These are phyloP conservation scores for Arthrobotrys conoides DNA, from an alignment of 2,329 filamentous ascomycete genomes.

Conservation along the genomic window DNA sequence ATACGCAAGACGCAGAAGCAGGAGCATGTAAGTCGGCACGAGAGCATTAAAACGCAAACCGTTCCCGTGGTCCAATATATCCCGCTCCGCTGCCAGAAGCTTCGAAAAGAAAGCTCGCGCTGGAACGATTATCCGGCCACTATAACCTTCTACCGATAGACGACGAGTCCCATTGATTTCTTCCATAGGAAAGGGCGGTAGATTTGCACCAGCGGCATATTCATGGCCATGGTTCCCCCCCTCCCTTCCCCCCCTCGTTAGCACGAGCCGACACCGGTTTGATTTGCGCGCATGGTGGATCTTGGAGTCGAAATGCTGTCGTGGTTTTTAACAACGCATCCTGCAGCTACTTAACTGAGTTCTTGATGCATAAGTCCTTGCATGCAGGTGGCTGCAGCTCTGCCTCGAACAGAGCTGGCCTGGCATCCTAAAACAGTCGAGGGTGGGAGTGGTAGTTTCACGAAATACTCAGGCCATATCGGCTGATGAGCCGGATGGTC, in stretches of 20 bases:
- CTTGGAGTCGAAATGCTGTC: conserved; percentile 44
- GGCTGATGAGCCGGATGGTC: conserved; percentile 13
- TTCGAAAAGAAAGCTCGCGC: conserved; percentile 38
- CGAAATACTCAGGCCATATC: conserved; percentile 17
- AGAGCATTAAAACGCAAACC: conserved; percentile 32
- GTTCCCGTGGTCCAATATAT: conserved; percentile 52
- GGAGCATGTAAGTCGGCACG: conserved; percentile 32
- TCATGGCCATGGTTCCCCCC: neutral
- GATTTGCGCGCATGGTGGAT: conserved; percentile 44
- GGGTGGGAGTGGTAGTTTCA: neutral
- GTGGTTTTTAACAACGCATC: conserved; percentile 61
- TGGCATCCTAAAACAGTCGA: conserved; percentile 46
- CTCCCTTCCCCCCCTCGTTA: neutral
- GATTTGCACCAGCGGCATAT: conserved; percentile 38
- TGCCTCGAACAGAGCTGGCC: conserved; percentile 36
- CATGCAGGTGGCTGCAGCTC: conserved; percentile 35
- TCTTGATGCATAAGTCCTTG: conserved; percentile 31
- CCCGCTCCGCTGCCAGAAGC: conserved; percentile 57
- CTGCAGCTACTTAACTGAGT: conserved; percentile 25
- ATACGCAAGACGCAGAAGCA: conserved; percentile 18
- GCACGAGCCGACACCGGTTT: conserved; percentile 46
- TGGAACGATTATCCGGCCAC: conserved; percentile 29
- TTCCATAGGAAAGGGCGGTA: conserved; percentile 21
- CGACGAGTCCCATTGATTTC: conserved; percentile 35
- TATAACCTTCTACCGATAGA: conserved; percentile 32